A percentile compares a stretch with the other conserved stretches of the same genome.
phyloP scores from a whole-genome alignment of 495 filamentous ascomycete genomes.

The Aspergillus haitiensis region DNA sequence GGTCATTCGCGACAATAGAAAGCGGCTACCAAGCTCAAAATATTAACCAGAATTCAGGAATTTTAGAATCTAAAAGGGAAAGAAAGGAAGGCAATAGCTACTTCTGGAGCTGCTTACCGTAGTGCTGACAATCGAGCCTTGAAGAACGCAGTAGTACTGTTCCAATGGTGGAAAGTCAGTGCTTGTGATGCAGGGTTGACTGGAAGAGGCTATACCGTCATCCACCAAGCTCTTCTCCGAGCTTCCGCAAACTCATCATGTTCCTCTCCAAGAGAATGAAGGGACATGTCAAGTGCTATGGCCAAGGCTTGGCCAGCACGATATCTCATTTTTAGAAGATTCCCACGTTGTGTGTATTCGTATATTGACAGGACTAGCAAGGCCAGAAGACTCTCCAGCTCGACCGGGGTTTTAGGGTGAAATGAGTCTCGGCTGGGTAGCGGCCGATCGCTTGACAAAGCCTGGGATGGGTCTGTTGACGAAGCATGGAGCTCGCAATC shows the following conservation, averaged over 20 bases:
- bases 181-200: neutral
- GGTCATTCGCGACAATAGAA: slow-evolving; percentile 55
- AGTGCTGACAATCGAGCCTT: slow-evolving; percentile 61
- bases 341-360: slow-evolving; percentile 61
- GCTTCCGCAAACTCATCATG: slow-evolving; percentile 55
- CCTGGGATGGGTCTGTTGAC: slow-evolving; percentile 52
- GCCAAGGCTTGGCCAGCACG: slow-evolving; percentile 57
- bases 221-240: slow-evolving; percentile 61
- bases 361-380: slow-evolving; percentile 58
- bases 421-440: slow-evolving; percentile 48
- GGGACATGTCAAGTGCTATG: slow-evolving; percentile 52
- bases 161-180: slow-evolving; percentile 15
- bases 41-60: slow-evolving; percentile 7
- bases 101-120: slow-evolving; percentile 41
- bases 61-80: neutral
- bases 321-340: slow-evolving; percentile 61
- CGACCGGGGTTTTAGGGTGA: slow-evolving; percentile 52
- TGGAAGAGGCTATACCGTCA: slow-evolving; percentile 46
- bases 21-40: slow-evolving; percentile 38
- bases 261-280: slow-evolving; percentile 48
- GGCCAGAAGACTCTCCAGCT: slow-evolving; percentile 56
- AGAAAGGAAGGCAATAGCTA: neutral
- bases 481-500: slow-evolving; percentile 59
- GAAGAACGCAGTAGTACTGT: slow-evolving; percentile 59
- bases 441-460: slow-evolving; percentile 47